Conservation (phyloP, 148 eudicot species). For the Tetragonia tetragonoides region DNA sequence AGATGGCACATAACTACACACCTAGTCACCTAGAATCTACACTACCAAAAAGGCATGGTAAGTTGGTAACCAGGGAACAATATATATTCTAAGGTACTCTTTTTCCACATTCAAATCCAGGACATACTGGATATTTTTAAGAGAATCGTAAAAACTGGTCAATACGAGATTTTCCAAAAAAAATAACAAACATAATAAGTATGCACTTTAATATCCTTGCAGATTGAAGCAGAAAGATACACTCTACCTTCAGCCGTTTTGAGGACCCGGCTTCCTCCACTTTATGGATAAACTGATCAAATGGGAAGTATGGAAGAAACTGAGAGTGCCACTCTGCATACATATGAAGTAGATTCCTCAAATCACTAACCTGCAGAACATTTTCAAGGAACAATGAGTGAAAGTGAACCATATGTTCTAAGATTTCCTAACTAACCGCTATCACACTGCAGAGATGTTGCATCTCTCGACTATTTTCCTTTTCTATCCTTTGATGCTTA, state of each 20-base stretch:
- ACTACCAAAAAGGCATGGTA: neutral
- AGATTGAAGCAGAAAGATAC: neutral
- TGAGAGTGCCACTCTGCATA: constrained; percentile 91
- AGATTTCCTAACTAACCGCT: neutral
- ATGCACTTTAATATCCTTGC: neutral
- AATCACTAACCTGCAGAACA: constrained; percentile 61
- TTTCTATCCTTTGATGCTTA: too few species aligned
- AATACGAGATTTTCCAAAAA: neutral
- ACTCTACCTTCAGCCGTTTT: constrained; percentile 70
- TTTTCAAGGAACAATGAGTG: neutral
- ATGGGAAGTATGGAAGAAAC: constrained; percentile 76
- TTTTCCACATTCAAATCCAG: neutral
- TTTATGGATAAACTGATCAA: constrained; percentile 86
- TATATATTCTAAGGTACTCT: too few species aligned
- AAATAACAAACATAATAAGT: neutral
- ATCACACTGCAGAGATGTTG: too few species aligned
- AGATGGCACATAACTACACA: neutral
- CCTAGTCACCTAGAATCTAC: neutral
- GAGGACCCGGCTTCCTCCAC: constrained; percentile 79
- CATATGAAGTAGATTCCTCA: constrained; percentile 68
- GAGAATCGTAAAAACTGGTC: neutral
- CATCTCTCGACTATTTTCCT: neutral
- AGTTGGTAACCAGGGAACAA: too few species aligned
- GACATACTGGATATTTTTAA: neutral
- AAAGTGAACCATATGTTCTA: neutral